These are phyloP conservation scores for Metschnikowia kofuensis DNA, from an alignment of 805 yeast genomes.

Conservation along the genomic window DNA sequence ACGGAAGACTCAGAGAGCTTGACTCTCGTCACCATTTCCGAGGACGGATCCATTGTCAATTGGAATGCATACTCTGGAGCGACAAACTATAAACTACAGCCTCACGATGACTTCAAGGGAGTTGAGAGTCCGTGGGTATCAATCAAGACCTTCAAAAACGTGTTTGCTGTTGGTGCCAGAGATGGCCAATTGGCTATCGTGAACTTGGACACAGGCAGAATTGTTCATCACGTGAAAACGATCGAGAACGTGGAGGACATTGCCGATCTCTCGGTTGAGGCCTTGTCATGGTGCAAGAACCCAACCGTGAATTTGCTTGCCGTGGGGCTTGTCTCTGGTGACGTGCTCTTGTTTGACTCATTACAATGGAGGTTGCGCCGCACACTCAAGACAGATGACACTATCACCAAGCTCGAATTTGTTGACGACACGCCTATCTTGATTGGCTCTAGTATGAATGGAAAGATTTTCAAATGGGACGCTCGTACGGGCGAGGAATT, in stretches of 20 bases:
- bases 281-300: constrained; percentile 70
- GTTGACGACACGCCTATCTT: constrained; percentile 55
- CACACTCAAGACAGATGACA: constrained; percentile 66
- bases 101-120: constrained; percentile 65
- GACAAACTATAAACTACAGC: constrained; percentile 62
- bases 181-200: constrained; percentile 84
- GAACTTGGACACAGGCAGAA: constrained; percentile 69
- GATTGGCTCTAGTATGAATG: constrained; percentile 78
- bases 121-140: constrained; percentile 87
- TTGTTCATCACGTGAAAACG: constrained; percentile 64
- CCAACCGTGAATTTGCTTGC: constrained; percentile 64
- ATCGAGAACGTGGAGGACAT: constrained; percentile 50
- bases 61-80: constrained; percentile 88
- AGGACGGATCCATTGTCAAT: constrained; percentile 80
- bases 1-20: constrained; percentile 50
- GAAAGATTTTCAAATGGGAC: constrained; percentile 84
- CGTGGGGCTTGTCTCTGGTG: constrained; percentile 86
- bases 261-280: constrained; percentile 47
- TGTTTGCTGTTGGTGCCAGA: constrained; percentile 78
- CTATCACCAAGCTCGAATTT: constrained; percentile 78
- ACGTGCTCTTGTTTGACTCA: constrained; percentile 76
- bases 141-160: constrained; percentile 48
- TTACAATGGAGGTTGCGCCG: constrained; percentile 84
- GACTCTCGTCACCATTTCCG: constrained; percentile 70
- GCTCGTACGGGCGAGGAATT: constrained; percentile 77